Conservation (phyloP, 352 stramenopile species). For the Pythium folliculosum region DNA sequence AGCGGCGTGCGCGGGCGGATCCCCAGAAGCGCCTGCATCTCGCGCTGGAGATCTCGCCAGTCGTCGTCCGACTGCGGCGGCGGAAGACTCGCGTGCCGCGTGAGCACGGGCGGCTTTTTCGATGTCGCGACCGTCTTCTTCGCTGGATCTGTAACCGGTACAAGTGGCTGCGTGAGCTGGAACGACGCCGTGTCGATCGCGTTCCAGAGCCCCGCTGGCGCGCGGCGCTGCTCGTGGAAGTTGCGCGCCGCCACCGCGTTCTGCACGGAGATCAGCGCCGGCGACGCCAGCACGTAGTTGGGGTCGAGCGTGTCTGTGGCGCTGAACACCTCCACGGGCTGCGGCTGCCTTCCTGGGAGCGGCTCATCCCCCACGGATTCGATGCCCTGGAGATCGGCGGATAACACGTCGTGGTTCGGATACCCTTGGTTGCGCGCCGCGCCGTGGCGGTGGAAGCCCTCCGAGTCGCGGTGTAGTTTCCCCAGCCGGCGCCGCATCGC, state of each 20-base stretch:
- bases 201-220: conserved; percentile 43
- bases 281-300: conserved; percentile 69
- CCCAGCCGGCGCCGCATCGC: conserved; percentile 23
- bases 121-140: background rate
- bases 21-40: conserved; percentile 39
- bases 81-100: background rate
- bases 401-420: conserved; percentile 50
- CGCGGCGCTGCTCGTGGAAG: conserved; percentile 32
- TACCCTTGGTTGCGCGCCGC: conserved; percentile 55
- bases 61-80: conserved; percentile 27
- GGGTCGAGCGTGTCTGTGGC: conserved; percentile 61
- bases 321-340: conserved; percentile 50
- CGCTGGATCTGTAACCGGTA: background rate
- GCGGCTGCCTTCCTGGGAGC: background rate
- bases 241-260: conserved; percentile 53
- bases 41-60: conserved; percentile 36
- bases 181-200: conserved; percentile 31
- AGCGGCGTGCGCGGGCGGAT: conserved; percentile 4
- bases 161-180: background rate
- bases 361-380: background rate
- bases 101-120: background rate
- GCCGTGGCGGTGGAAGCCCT: conserved; percentile 56
- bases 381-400: conserved; percentile 1
- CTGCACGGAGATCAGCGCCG: conserved; percentile 45
- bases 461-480: conserved; percentile 55